Conservation (phyloP, 2,329 filamentous ascomycete species). For the Chaetomiaceae sp. region DNA sequence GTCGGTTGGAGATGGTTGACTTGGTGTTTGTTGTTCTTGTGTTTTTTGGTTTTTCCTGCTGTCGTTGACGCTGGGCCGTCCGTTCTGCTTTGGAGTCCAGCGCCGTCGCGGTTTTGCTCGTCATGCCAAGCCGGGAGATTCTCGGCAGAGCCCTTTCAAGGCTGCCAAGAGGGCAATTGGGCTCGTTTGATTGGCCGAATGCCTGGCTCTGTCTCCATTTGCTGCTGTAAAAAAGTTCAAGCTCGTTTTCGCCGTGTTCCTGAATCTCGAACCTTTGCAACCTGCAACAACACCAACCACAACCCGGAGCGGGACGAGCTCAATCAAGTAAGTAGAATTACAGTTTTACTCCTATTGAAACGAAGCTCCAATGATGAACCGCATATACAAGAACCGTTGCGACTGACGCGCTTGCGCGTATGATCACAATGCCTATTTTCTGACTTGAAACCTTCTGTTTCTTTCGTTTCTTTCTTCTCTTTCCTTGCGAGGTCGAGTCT, state of each 20-base stretch:
- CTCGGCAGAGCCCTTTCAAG: conserved; percentile 1
- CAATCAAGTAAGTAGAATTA: too few relatives aligned
- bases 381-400: conserved; percentile 53
- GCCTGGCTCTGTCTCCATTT: not conserved
- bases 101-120: conserved; percentile 6
- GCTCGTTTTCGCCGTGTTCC: not conserved
- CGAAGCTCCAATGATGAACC: conserved; percentile 44
- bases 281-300: too few relatives aligned
- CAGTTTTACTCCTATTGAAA: too few relatives aligned
- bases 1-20: not conserved
- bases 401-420: conserved; percentile 49
- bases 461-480: not conserved
- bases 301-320: too few relatives aligned
- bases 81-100: not conserved
- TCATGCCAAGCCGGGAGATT: conserved; percentile 14
- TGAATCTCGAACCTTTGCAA: not conserved
- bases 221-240: conserved; percentile 1
- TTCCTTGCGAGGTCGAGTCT: not conserved
- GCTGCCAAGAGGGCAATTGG: not conserved
- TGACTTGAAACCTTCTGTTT: conserved; percentile 26
- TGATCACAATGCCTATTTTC: conserved; percentile 51
- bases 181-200: conserved; percentile 2
- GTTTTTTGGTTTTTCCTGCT: not conserved
- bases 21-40: not conserved
- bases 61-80: too few relatives aligned